Evolutionary conservation across 306 rosid genomes (phyloP).

Genomic region (Potentilla sterilis): DNA sequence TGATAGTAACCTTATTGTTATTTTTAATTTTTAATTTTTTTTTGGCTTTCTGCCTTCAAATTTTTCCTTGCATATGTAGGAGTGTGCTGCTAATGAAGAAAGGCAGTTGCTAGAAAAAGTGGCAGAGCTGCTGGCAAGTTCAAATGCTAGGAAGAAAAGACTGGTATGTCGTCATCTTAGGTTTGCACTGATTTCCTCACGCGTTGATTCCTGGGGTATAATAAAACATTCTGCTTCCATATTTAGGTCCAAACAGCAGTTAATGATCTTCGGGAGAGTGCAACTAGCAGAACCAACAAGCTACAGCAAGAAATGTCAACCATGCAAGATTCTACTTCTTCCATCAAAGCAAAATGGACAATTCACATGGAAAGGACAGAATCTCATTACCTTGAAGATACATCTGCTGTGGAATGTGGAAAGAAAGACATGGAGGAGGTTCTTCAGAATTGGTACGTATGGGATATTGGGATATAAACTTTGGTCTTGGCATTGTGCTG

Average conservation of each 20-base stretch:
- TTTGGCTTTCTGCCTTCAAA: neutral
- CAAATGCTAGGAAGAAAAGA: conserved; percentile 88
- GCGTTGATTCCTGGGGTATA: neutral
- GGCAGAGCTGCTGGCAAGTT: conserved; percentile 90
- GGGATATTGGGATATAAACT: conserved; percentile 1
- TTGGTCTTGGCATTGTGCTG: conserved; percentile 14
- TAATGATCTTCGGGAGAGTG: conserved; percentile 89
- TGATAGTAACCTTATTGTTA: neutral
- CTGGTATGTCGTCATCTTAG: conserved; percentile 50
- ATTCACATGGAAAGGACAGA: conserved; percentile 86
- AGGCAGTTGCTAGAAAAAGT: conserved; percentile 80
- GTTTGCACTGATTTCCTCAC: neutral
- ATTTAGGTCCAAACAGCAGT: conserved; percentile 84
- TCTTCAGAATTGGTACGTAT: conserved; percentile 75
- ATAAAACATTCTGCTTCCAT: neutral
- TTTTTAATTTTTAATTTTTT: neutral
- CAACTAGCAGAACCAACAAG: conserved; percentile 70
- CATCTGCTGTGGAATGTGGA: conserved; percentile 79
- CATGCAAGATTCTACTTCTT: conserved; percentile 78
- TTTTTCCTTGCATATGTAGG: conserved; percentile 40
- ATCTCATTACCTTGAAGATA: conserved; percentile 71
- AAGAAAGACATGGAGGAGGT: conserved; percentile 79
- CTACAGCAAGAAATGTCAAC: conserved; percentile 80
- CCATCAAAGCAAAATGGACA: conserved; percentile 76
- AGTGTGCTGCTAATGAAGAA: conserved; percentile 93